Conservation (phyloP, 2,329 filamentous ascomycete genomes). For the Aquanectria penicillioides region DNA sequence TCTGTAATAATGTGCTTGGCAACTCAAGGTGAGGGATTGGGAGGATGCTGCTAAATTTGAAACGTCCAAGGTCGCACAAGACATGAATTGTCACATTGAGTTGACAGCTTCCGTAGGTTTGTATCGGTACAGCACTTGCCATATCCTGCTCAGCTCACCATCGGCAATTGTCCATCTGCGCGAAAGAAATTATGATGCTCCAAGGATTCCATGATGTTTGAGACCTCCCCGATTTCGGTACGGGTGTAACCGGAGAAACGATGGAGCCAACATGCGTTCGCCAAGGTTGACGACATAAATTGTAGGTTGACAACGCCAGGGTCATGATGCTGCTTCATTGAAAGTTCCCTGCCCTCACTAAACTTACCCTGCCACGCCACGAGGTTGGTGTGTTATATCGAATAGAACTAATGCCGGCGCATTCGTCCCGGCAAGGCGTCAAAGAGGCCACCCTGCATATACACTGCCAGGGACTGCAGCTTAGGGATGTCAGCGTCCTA, state of each 20-base stretch:
- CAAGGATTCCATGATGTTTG: neutral
- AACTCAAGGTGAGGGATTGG: neutral
- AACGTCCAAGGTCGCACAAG: neutral
- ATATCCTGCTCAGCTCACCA: neutral
- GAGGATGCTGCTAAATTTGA: slow-evolving; percentile 1
- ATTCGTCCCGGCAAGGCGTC: slow-evolving; percentile 17
- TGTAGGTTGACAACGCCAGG: slow-evolving; percentile 9
- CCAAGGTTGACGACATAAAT: slow-evolving; percentile 16
- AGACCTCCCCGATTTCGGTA: neutral
- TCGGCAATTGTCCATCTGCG: neutral
- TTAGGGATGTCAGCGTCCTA: slow-evolving; percentile 18
- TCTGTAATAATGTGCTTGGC: neutral
- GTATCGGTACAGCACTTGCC: neutral
- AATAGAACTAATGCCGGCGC: slow-evolving; percentile 23
- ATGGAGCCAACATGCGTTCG: neutral
- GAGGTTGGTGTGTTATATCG: slow-evolving; percentile 14
- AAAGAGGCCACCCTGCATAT: slow-evolving; percentile 29
- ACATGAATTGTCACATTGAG: slow-evolving; percentile 2
- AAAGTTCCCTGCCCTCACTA: neutral
- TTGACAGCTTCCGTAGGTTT: slow-evolving; percentile 1
- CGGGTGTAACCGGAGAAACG: slow-evolving; percentile 1
- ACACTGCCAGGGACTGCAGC: slow-evolving; percentile 17
- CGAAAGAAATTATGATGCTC: neutral
- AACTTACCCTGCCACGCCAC: slow-evolving; percentile 14
- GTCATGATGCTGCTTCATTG: slow-evolving; percentile 11